These are phyloP conservation scores for Tardiomyces depauwii DNA, from an alignment of 1,139 yeast species.

Conservation along the genomic window DNA sequence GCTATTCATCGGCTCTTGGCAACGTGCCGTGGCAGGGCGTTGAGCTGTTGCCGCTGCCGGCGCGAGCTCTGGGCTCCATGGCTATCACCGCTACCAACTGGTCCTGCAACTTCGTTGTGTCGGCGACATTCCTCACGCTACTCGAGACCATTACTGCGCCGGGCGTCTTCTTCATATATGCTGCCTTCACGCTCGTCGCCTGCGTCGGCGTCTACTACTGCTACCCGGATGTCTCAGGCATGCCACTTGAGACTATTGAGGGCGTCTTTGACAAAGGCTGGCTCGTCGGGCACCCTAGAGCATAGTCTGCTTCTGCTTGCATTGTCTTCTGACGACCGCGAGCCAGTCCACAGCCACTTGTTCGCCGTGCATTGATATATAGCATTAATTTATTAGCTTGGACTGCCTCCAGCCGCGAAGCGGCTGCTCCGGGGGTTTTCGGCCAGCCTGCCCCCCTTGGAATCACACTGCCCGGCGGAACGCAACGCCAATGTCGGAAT, in stretches of 20 bases:
- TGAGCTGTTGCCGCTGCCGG: conserved; percentile 34
- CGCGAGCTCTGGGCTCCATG: conserved; percentile 35
- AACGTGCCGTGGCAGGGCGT: conserved; percentile 39
- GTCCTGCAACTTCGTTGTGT: conserved; percentile 32
- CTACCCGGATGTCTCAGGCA: conserved; percentile 40
- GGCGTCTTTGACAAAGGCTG: conserved; percentile 22
- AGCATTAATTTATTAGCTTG: no score
- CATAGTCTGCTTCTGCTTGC: no score
- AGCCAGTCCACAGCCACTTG: no score
- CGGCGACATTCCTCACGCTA: conserved; percentile 30
- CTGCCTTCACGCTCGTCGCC: conserved; percentile 26
- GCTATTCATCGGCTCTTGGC: conserved; percentile 37
- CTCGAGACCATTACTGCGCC: conserved; percentile 23
- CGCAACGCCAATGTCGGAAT: no score
- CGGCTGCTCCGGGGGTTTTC: no score
- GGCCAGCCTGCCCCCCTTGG: no score
- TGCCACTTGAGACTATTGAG: conserved; percentile 34
- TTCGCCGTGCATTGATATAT: no score
- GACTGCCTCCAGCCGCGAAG: no score
- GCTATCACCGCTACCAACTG: conserved; percentile 35
- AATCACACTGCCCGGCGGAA: no score
- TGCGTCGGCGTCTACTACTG: conserved; percentile 32
- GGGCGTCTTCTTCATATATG: conserved; percentile 31
- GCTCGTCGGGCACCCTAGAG: no score
- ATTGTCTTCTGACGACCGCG: no score